Percentiles rank a stretch among this genome's conserved stretches.
phyloP scores from a whole-genome alignment of 176 grass and related monocot genomes.

The Saccharum officinarum region DNA sequence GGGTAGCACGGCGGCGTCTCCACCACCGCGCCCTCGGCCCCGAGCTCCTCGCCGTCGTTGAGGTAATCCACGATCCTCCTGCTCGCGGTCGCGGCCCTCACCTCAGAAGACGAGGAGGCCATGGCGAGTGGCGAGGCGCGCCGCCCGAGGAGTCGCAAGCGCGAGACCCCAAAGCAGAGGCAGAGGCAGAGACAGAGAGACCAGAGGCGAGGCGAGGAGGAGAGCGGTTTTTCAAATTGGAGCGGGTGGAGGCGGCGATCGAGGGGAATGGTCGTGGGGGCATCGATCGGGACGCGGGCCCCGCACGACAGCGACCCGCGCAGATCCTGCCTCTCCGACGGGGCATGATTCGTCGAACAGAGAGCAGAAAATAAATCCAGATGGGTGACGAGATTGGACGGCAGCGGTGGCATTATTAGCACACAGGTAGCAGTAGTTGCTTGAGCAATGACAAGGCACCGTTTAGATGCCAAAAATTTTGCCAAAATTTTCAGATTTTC shows the following conservation, averaged over 20 bases:
- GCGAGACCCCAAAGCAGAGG: not conserved
- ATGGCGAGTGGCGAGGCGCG: not conserved
- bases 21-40: not conserved
- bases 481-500: too few relatives aligned
- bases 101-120: not conserved
- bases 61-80: slow-evolving; percentile 62
- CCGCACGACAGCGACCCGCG: not conserved
- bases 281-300: not conserved
- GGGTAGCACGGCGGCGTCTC: not conserved
- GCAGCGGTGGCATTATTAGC: not conserved
- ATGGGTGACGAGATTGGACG: not conserved
- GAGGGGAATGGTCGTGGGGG: slow-evolving; percentile 16
- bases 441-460: too few relatives aligned
- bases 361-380: not conserved
- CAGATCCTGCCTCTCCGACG: not conserved
- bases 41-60: slow-evolving; percentile 62
- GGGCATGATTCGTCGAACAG: not conserved
- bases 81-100: not conserved
- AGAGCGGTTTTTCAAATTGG: slow-evolving; percentile 55
- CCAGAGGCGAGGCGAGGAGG: not conserved
- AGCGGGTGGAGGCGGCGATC: slow-evolving; percentile 35
- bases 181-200: too few relatives aligned
- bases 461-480: too few relatives aligned
- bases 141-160: not conserved
- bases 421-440: not conserved